Base-by-base conservation (phyloP, 2,329 filamentous ascomycete genomes). In the Didymella segeticola region DNA sequence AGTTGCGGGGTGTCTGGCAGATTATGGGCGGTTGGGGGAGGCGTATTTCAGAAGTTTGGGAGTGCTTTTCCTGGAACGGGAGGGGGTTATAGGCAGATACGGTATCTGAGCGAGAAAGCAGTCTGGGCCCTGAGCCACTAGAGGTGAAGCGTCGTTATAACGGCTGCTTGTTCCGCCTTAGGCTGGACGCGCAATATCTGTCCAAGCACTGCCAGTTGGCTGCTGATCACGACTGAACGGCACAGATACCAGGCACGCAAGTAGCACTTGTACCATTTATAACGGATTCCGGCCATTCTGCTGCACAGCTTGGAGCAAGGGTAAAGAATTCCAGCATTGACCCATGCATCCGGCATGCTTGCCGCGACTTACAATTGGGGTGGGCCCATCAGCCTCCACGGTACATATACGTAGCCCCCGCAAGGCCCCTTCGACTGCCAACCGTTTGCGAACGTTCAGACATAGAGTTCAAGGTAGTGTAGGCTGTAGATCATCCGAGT, bases 171-270 rank as follows among this genome's bases (percentile, higher is more conserved):
- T 20, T 14, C 23, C 25, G 26, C 20, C 20, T 29, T 6, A 29
- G 17, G 20, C 33, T 33, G 29, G 26, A 43, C 15, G 20, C 11
- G 7, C 23, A 29, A 37, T 8, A 5, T 22, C 12, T 14, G 17
- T 27, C 10, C 20, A 26, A 47, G 11, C 30, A 34, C 17, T 22
- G 12, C n/a, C 33, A 11, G 22, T 30, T 36, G 51, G 39, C 27
- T 29, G 45, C 51, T 49, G 41, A 49, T 41, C 45, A 46, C 46
- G 51, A 54, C 29, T 39, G 33, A 54, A 45, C 29, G 19, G 20
- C 27, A 42, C 30, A 19, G 38, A 54, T 43, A 37, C n/a, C n/a
- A n/a, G n/a, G 33, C 37, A 34, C 39, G 38, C 19, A 43, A 27
- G 33, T 10, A 42, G 26, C 4, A 23, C 30, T 15, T 12, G 30